phyloP scores from a whole-genome alignment of 2,329 filamentous ascomycete genomes.

The Leptographium procerum region DNA sequence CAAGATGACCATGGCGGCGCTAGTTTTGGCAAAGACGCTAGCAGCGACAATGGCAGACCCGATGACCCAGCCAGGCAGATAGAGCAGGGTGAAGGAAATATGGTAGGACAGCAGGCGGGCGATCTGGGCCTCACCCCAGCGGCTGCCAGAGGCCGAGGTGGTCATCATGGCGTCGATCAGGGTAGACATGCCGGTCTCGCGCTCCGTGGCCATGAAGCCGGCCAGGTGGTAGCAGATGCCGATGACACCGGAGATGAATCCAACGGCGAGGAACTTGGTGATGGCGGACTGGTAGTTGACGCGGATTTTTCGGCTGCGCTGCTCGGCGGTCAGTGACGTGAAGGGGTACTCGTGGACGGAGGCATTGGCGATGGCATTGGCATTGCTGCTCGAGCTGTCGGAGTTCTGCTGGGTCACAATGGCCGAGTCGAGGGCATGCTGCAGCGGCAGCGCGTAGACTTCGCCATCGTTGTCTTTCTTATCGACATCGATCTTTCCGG shows the following conservation, averaged over 20 bases:
- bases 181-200: constrained; percentile 78
- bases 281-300: constrained; percentile 60
- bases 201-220: constrained; percentile 73
- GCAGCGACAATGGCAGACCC: constrained; percentile 53
- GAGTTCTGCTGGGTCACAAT: constrained; percentile 41
- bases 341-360: constrained; percentile 56
- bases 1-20: constrained; percentile 53
- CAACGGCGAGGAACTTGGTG: constrained; percentile 64
- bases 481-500: constrained; percentile 50
- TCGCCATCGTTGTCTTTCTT: constrained; percentile 61
- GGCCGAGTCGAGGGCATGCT: constrained; percentile 63
- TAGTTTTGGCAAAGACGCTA: constrained; percentile 56
- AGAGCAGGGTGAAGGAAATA: constrained; percentile 67
- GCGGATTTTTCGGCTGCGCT: constrained; percentile 56
- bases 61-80: constrained; percentile 72
- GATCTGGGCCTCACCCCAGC: constrained; percentile 62
- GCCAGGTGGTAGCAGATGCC: constrained; percentile 80
- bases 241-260: constrained; percentile 68
- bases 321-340: constrained; percentile 57
- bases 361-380: constrained; percentile 16
- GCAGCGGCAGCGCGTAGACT: constrained; percentile 64
- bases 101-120: constrained; percentile 72
- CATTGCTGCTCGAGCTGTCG: constrained; percentile 27
- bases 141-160: constrained; percentile 36
- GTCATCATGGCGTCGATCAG: constrained; percentile 89